Evolutionary conservation across 1,284 basidiomycete genomes (phyloP).

Genomic region (Psilocybe mexicana): DNA sequence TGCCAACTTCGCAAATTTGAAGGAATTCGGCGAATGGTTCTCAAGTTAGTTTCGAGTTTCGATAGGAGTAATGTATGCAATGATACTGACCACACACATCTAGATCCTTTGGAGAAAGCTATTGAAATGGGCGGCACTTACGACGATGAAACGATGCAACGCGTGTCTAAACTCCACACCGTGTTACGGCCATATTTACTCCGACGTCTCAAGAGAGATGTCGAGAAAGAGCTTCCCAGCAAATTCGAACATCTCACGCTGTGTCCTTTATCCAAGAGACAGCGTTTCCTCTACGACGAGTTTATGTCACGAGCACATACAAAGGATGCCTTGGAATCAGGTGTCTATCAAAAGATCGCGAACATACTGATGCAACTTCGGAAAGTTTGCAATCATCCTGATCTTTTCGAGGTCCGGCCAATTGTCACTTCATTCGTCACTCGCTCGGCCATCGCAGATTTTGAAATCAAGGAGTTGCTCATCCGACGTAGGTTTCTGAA

Average conservation of each 20-base stretch:
- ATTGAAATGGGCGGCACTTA: constrained; percentile 83
- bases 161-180: constrained; percentile 88
- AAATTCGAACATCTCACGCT: constrained; percentile 95
- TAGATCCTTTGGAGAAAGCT: constrained; percentile 92
- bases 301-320: constrained; percentile 95
- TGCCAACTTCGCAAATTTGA: constrained; percentile 88
- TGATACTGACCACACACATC: background rate
- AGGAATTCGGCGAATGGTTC: constrained; percentile 97
- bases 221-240: constrained; percentile 93
- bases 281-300: constrained; percentile 97
- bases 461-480: constrained; percentile 89
- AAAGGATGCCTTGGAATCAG: constrained; percentile 82
- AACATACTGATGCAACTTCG: constrained; percentile 97
- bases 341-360: constrained; percentile 88
- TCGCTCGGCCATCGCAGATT: constrained; percentile 80
- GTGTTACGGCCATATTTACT: constrained; percentile 94
- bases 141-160: constrained; percentile 86
- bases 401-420: constrained; percentile 93
- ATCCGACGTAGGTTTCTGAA: constrained; percentile 68
- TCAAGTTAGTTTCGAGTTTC: constrained; percentile 67
- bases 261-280: constrained; percentile 91
- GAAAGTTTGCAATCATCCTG: constrained; percentile 95
- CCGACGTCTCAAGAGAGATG: constrained; percentile 92
- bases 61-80: background rate
- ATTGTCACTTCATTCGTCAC: constrained; percentile 91